Base-by-base conservation (phyloP, 139 green algal species). In the Auxenochlorella protothecoides region DNA sequence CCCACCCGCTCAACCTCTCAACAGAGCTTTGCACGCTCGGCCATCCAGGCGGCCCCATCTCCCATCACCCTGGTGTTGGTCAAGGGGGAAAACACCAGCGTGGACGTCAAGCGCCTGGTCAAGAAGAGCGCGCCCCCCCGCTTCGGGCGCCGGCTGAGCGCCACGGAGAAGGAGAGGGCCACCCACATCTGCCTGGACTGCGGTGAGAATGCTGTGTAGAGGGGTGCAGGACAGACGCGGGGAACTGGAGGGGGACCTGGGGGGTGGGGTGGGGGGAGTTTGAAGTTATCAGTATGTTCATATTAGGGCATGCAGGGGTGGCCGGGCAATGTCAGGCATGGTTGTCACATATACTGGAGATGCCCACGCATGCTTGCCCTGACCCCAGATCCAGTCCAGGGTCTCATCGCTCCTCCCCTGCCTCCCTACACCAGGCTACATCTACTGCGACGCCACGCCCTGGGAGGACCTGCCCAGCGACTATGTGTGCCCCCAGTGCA, bases 161-260 rank as follows among this genome's bases (percentile, higher is more conserved):
- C 87, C 2, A 76, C 79, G 56, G 91, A 97, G 81, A 84, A 86
- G 76, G 90, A 89, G 62, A 81, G 87, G 5, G 94, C 94, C 55
- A 93, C 91, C 8, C 94, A 99, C 87, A 95, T 98, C 69, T 98
- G 94, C 81, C 82, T 94, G 9, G 93, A 96, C 85, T 97, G 94
- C 71, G 92, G 82, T 86, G 71, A 54, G 72, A 4, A n/a, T 15
- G 7, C 56, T 15, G 63, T 61, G 8, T 3, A 65, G 53, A 27
- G n/a, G 7, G 8, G 10, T 68, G 15, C 10, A 61, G 6, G 15
- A 63, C 27, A 61, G 52, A 52, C 59, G 15, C 12, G 61, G 27
- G 59, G 27, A 44, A 44, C 0, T 44, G 27, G 27, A 44, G 7
- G 61, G 61, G 15, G 61, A 63, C n/a, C 5, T 14, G 68, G 9